Conservation (phyloP, 2,329 filamentous ascomycete species). For the Aspergillus felis region DNA sequence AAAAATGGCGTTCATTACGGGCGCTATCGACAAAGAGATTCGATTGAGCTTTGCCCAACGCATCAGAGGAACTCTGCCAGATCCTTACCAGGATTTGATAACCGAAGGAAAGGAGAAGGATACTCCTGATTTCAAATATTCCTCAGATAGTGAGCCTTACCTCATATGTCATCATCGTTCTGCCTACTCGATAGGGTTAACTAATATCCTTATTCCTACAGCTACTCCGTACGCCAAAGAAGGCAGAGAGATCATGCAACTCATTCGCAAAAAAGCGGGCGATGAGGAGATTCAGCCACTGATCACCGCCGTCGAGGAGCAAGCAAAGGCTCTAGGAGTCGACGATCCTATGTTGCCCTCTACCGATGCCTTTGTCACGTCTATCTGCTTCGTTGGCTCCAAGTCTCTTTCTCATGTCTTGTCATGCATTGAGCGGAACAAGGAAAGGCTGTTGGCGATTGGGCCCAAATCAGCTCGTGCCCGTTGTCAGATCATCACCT, state of each 20-base stretch:
- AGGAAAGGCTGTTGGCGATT: constrained; percentile 78
- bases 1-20: constrained; percentile 87
- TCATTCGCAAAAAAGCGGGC: constrained; percentile 78
- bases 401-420: constrained; percentile 96
- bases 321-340: constrained; percentile 65
- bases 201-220: constrained; percentile 29
- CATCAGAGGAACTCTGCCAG: constrained; percentile 88
- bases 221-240: constrained; percentile 77
- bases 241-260: constrained; percentile 73
- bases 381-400: constrained; percentile 87
- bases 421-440: constrained; percentile 91
- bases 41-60: constrained; percentile 92
- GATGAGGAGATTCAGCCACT: constrained; percentile 83
- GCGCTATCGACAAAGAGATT: constrained; percentile 93
- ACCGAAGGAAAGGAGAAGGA: constrained; percentile 88
- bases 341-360: constrained; percentile 75
- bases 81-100: constrained; percentile 76
- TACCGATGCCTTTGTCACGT: constrained; percentile 89
- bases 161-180: not conserved
- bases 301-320: constrained; percentile 75
- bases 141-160: constrained; percentile 60
- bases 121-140: constrained; percentile 92
- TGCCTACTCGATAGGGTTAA: constrained; percentile 4
- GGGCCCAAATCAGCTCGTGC: constrained; percentile 71
- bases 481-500: constrained; percentile 81